Conservation (phyloP, 2,329 filamentous ascomycete species). For the Pseudogymnoascus sp. region DNA sequence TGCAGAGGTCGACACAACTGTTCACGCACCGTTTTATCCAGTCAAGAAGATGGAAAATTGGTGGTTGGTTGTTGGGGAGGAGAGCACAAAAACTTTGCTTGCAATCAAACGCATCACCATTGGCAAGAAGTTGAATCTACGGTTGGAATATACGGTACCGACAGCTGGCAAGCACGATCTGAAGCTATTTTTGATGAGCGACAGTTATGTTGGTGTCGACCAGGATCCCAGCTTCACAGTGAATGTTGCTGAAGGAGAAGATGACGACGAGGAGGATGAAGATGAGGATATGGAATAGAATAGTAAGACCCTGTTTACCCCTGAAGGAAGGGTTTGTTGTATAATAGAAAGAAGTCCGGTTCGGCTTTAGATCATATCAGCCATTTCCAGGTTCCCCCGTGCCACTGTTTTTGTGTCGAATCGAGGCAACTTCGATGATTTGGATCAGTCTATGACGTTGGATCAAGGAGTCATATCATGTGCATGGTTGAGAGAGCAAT, state of each 20-base stretch:
- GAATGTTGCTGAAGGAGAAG: slow-evolving; percentile 83
- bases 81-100: slow-evolving; percentile 76
- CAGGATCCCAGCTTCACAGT: slow-evolving; percentile 88
- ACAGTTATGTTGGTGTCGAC: slow-evolving; percentile 94
- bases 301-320: slow-evolving; percentile 9
- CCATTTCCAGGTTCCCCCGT: slow-evolving; percentile 5
- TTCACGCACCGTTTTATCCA: slow-evolving; percentile 94
- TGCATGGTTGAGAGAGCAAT: background rate
- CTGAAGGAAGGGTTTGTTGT: slow-evolving; percentile 6
- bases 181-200: slow-evolving; percentile 92
- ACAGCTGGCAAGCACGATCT: slow-evolving; percentile 76
- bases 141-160: slow-evolving; percentile 82
- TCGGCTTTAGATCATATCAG: background rate
- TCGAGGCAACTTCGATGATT: background rate
- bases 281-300: slow-evolving; percentile 44
- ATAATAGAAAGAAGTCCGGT: slow-evolving; percentile 2
- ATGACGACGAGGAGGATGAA: slow-evolving; percentile 82
- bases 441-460: background rate
- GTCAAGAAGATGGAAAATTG: slow-evolving; percentile 91
- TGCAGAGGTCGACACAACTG: slow-evolving; percentile 67
- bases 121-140: slow-evolving; percentile 65
- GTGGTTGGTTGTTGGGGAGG: slow-evolving; percentile 95
- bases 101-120: slow-evolving; percentile 94
- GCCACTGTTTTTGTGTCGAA: background rate
- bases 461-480: background rate